Percentiles rank a stretch among this genome's conserved stretches.
Evolutionary conservation across 768 basidiomycete genomes (phyloP).

Genomic region (Clathrus columnatus): DNA sequence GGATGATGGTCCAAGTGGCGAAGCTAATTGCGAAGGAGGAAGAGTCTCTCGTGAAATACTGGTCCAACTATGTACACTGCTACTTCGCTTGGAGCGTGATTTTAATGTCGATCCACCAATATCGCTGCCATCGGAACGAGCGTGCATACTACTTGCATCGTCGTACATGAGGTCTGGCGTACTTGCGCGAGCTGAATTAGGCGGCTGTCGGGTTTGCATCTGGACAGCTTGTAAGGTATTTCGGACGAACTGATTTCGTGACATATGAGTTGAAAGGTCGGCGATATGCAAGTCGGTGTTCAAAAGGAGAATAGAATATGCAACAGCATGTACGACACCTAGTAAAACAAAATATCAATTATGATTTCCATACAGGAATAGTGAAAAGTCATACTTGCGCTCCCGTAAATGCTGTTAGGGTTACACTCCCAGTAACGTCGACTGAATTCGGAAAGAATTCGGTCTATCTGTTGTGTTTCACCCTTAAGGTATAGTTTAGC

Average conservation of each 20-base stretch:
- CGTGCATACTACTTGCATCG: constrained; percentile 53
- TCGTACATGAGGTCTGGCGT: constrained; percentile 58
- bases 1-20: constrained; percentile 26
- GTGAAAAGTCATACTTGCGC: constrained; percentile 52
- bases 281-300: constrained; percentile 98
- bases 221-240: constrained; percentile 88
- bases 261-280: constrained; percentile 83
- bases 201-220: constrained; percentile 45
- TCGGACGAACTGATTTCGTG: constrained; percentile 80
- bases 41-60: constrained; percentile 61
- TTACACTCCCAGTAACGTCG: constrained; percentile 90
- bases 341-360: constrained; percentile 8
- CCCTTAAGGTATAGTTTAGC: constrained; percentile 89
- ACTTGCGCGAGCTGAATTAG: constrained; percentile 36
- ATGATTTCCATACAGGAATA: not conserved
- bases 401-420: constrained; percentile 69
- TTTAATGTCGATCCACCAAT: constrained; percentile 22
- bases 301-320: constrained; percentile 85
- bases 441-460: constrained; percentile 89
- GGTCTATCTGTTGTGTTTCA: constrained; percentile 96
- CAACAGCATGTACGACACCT: constrained; percentile 93
- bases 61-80: constrained; percentile 79
- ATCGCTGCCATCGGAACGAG: constrained; percentile 52
- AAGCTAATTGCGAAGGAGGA: constrained; percentile 24
- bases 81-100: constrained; percentile 63